phyloP scores from a whole-genome alignment of 1,284 basidiomycete species.

The Ustilago trichophora region DNA sequence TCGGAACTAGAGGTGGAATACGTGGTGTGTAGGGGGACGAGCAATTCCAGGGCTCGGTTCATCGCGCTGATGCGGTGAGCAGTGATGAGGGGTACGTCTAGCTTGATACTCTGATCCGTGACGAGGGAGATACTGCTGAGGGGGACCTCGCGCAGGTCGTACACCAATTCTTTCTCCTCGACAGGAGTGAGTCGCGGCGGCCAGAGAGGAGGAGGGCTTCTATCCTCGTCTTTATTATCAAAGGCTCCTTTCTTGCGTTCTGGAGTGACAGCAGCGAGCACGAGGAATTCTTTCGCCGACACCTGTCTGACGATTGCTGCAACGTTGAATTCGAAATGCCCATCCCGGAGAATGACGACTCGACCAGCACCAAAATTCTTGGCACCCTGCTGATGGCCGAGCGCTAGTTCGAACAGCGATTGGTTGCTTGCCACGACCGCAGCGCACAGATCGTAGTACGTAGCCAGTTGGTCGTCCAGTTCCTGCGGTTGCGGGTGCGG shows the following conservation, averaged over 20 bases:
- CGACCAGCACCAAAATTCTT: constrained; percentile 79
- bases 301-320: constrained; percentile 82
- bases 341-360: constrained; percentile 83
- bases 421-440: constrained; percentile 77
- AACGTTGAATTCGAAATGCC: constrained; percentile 74
- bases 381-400: constrained; percentile 74
- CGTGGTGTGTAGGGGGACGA: constrained; percentile 16
- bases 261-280: constrained; percentile 76
- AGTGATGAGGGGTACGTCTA: constrained; percentile 45
- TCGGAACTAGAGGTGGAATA: constrained; percentile 6
- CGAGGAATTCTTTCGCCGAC: constrained; percentile 73
- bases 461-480: constrained; percentile 74
- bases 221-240: not conserved
- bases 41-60: constrained; percentile 58
- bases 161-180: constrained; percentile 68
- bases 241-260: constrained; percentile 70
- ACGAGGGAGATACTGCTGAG: constrained; percentile 81
- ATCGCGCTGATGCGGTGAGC: constrained; percentile 74
- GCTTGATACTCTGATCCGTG: constrained; percentile 76
- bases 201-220: constrained; percentile 27
- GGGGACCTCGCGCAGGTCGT: constrained; percentile 77
- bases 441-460: constrained; percentile 79
- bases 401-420: constrained; percentile 75
- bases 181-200: constrained; percentile 14
- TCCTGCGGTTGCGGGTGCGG: constrained; percentile 73